Percentiles rank a stretch among this genome's conserved stretches.
Conservation (phyloP, 139 green algal species). For the Micractinium sp. region DNA sequence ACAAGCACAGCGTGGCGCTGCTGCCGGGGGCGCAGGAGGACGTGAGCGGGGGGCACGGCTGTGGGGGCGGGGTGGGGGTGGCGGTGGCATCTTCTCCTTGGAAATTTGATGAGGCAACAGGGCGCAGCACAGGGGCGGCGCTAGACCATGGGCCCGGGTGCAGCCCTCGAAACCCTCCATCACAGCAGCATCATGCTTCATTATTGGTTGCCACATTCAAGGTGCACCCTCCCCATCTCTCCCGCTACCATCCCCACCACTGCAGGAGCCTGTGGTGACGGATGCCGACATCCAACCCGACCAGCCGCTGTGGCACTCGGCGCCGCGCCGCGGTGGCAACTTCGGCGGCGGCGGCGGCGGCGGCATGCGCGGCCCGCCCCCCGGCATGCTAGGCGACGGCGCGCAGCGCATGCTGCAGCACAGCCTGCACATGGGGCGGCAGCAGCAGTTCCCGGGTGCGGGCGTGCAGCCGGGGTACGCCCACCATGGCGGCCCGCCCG, state of each 20-base stretch:
- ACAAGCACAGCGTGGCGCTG: constrained; percentile 54
- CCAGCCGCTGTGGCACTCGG: constrained; percentile 65
- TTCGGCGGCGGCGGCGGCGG: background rate
- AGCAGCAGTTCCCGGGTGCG: background rate
- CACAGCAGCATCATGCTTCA: no score
- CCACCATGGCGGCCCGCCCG: background rate
- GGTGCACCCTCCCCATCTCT: no score
- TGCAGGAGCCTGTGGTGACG: constrained; percentile 39
- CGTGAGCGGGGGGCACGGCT: background rate
- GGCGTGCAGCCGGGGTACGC: background rate
- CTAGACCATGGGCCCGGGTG: no score
- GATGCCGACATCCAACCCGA: constrained; percentile 52
- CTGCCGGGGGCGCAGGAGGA: constrained; percentile 50
- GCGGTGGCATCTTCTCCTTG: no score
- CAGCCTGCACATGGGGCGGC: constrained; percentile 27
- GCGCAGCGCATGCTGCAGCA: constrained; percentile 59
- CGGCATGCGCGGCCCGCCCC: constrained; percentile 6
- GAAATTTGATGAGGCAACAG: no score
- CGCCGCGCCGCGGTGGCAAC: constrained; percentile 33
- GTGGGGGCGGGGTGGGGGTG: background rate
- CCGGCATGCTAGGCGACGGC: constrained; percentile 32
- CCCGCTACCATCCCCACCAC: background rate
- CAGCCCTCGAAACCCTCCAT: no score
- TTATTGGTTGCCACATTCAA: no score
- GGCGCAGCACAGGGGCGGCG: no score